phyloP scores from a whole-genome alignment of 164 flowering plant species.

The Hamamelis virginiana region DNA sequence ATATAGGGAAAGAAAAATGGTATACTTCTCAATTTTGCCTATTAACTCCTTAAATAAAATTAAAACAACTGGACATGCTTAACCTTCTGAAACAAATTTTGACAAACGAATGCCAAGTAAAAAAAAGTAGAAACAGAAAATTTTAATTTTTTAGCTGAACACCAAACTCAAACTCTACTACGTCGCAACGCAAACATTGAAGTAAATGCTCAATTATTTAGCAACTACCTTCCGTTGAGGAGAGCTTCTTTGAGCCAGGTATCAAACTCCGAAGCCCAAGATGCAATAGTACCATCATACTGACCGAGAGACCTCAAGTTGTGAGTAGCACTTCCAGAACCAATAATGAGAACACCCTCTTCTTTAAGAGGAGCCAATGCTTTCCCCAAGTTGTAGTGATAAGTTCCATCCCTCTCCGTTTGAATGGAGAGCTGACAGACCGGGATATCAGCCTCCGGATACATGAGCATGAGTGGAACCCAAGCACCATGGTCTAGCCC shows the following conservation, averaged over 20 bases:
- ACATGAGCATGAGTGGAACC: conserved; percentile 89
- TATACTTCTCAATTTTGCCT: no score
- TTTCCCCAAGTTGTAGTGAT: conserved; percentile 81
- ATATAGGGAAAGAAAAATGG: no score
- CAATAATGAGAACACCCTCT: conserved; percentile 80
- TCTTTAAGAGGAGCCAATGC: conserved; percentile 76
- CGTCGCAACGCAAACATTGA: no score
- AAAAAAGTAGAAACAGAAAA: no score
- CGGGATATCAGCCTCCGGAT: conserved; percentile 80
- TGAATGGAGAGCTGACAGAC: conserved; percentile 84
- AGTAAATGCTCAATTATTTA: neutral
- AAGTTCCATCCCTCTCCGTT: conserved; percentile 41
- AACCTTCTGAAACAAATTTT: no score
- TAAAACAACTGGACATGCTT: no score
- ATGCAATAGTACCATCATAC: conserved; percentile 11
- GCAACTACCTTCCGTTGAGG: conserved; percentile 56
- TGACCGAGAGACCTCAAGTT: conserved; percentile 44
- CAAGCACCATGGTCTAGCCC: conserved; percentile 97
- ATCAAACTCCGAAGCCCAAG: conserved; percentile 81
- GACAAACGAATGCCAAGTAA: no score
- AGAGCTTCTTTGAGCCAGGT: conserved; percentile 77
- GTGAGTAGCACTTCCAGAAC: conserved; percentile 84
- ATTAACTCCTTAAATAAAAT: no score
- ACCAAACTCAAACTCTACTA: no score
- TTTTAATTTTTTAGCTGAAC: no score